Evolutionary conservation across 1,284 basidiomycete genomes (phyloP), one percentile per base, ranked within the genome.

Genomic region (Malassezia japonica): DNA sequence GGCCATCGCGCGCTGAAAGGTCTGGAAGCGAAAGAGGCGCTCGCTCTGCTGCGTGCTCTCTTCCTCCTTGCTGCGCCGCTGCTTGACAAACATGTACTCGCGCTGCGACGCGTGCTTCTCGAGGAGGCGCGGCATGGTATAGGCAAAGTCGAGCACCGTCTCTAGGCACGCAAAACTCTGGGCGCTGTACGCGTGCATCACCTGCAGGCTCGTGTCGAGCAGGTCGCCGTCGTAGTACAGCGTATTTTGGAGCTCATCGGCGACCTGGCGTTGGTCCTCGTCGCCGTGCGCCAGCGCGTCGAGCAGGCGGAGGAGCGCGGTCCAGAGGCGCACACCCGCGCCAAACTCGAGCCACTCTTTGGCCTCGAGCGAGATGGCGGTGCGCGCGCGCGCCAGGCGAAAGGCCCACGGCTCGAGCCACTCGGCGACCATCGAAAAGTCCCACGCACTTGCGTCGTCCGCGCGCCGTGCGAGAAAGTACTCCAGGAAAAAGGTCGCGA

Each of bases 401-500:
- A 72, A 65, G 2, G 67, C 59, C 69, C 69, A 72, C 6, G 61
- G 64, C 45, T 72, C 63, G 28, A 67, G 56, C 67, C 67, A 70
- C 9, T 59, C 48, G 21, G 50, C 53, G 24, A 71, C 59, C 7
- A 65, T 52, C 27, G 52, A 45, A 31, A 69, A 65, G 0, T 60
- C 60, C 62, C 62, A 69, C 3, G 54, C 38, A 15, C 6, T 9
- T 25, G 28, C 28, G 10, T 15, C 31, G 13, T 23, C 32, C 23
- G 12, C 31, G 18, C 59, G 59, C 12, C 64, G 66, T 23, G 59
- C 40, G 9, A 65, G 53, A 45, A 70, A 71, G 44, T 69, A 73
- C 21, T 68, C 69, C 20, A 73, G 55, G 55, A 72, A 73, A 47
- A 65, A 73, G 15, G 56, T 46, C 15, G 57, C 62, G 9, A 70